phyloP scores from a whole-genome alignment of 2,329 filamentous ascomycete genomes.

The Paecilomyces dactylethromorphus region DNA sequence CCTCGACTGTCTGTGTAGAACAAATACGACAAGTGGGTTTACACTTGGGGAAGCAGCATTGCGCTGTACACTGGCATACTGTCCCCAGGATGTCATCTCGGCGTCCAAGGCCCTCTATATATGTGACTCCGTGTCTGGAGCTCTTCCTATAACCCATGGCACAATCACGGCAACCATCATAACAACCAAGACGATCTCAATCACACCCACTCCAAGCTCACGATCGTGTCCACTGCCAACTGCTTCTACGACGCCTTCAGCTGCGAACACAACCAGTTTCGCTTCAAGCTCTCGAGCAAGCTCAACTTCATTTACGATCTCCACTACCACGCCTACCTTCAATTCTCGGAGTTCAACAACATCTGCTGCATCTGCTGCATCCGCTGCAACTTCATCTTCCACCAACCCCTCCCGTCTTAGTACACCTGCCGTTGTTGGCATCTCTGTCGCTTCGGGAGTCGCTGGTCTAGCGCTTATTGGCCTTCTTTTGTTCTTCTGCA shows the following conservation, averaged over 20 bases:
- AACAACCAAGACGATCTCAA: constrained; percentile 5
- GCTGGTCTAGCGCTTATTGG: constrained; percentile 28
- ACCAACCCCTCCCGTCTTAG: constrained; percentile 14
- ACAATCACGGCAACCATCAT: constrained; percentile 29
- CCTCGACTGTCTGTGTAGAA: constrained; percentile 59
- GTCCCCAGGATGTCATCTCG: constrained; percentile 40
- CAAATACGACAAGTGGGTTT: constrained; percentile 53
- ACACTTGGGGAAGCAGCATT: constrained; percentile 67
- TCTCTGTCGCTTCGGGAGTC: constrained; percentile 29
- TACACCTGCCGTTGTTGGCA: constrained; percentile 26
- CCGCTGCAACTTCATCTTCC: background rate
- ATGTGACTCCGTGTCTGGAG: constrained; percentile 43
- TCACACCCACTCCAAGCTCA: constrained; percentile 8
- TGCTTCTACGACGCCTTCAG: background rate
- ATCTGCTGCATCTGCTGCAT: constrained; percentile 3
- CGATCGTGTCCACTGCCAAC: background rate
- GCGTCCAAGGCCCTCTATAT: constrained; percentile 47
- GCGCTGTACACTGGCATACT: constrained; percentile 58
- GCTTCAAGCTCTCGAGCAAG: constrained; percentile 1
- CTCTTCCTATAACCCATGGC: constrained; percentile 26
- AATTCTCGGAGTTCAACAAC: background rate
- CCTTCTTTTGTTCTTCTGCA: constrained; percentile 24
- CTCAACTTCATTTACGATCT: constrained; percentile 6
- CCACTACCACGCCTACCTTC: constrained; percentile 3
- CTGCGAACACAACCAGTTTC: background rate